Evolutionary conservation across 1,284 basidiomycete genomes (phyloP), one percentile per base, ranked within the genome.

Genomic region (Irpex rosettiformis): DNA sequence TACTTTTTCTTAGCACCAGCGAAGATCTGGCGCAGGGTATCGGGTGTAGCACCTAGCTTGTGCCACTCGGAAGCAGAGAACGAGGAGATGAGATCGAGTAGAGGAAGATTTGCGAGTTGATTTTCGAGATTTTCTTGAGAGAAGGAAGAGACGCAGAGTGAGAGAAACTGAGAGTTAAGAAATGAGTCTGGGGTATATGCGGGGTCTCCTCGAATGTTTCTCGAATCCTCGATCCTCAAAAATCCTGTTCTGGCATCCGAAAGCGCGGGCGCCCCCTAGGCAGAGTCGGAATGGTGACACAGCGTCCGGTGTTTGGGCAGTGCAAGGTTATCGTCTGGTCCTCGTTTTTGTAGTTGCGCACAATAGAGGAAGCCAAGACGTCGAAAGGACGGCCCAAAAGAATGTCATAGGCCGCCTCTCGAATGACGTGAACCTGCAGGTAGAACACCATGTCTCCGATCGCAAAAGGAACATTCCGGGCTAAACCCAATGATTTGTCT

Each of bases 321-420:
- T 60, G 62, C 4, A 75, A 55, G 1, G 62, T 69, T 7, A 72
- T 62, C 0, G 55, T 60, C 57, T 72, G 69, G 0, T 57, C 30
- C 0, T 67, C 67, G 43, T 71, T 62, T 1, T 16, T 6, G 18
- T 48, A 53, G 37, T 69, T 71, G 11, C 64, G 48, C 0, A 72
- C 43, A 4, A 58, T 28, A 24, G 66, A 69, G 6, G 67, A 40
- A 0, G 70, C 71, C 5, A 76, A 45, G 0, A 70, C 61, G 54
- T 75, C 70, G 59, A 75, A 75, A 0, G 73, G 73, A 7, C 70
- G 48, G 0, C 75, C 73, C 2, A 75, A 54, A 0, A 76, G 59
- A 1, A 73, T 65, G 18, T 68, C 62, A 58, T 76, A 75, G 0
- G 75, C 66, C 0, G 71, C 62, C 0, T 59, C 56, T 1, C 60